A percentile compares a stretch with the other conserved stretches of the same genome.
These are phyloP conservation scores for Graphium sp. DNA, from an alignment of 2,329 filamentous ascomycete genomes.

Conservation along the genomic window DNA sequence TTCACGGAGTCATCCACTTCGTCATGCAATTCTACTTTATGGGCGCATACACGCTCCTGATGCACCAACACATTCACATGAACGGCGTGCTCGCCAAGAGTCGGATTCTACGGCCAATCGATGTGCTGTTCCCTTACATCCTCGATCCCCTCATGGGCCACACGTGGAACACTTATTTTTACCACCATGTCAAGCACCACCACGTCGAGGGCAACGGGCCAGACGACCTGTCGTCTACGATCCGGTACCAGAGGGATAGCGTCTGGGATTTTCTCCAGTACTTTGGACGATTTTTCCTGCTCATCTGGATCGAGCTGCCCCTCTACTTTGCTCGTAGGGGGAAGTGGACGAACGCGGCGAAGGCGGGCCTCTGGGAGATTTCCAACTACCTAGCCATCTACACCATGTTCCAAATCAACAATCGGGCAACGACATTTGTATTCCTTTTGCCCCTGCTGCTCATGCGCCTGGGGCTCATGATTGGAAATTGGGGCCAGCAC, in stretches of 20 bases:
- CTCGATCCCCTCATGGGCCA: slow-evolving; percentile 65
- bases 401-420: slow-evolving; percentile 30
- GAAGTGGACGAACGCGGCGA: slow-evolving; percentile 34
- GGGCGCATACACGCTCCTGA: slow-evolving; percentile 63
- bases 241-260: slow-evolving; percentile 60
- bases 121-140: slow-evolving; percentile 54
- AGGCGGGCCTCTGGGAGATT: slow-evolving; percentile 44
- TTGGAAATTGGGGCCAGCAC: slow-evolving; percentile 75
- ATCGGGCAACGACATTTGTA: slow-evolving; percentile 42
- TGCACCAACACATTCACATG: slow-evolving; percentile 74
- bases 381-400: slow-evolving; percentile 34
- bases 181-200: slow-evolving; percentile 76
- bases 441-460: slow-evolving; percentile 49
- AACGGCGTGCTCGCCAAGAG: slow-evolving; percentile 45
- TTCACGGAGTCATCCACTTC: slow-evolving; percentile 50
- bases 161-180: slow-evolving; percentile 74
- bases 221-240: slow-evolving; percentile 42
- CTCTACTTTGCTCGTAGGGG: slow-evolving; percentile 52
- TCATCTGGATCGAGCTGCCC: slow-evolving; percentile 61
- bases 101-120: slow-evolving; percentile 29
- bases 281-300: slow-evolving; percentile 53
- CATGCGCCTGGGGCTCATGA: slow-evolving; percentile 57
- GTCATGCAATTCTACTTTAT: slow-evolving; percentile 51
- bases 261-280: slow-evolving; percentile 52
- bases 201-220: slow-evolving; percentile 31